Conservation (phyloP, 495 filamentous ascomycete species). For the Margaritispora aquatica region DNA sequence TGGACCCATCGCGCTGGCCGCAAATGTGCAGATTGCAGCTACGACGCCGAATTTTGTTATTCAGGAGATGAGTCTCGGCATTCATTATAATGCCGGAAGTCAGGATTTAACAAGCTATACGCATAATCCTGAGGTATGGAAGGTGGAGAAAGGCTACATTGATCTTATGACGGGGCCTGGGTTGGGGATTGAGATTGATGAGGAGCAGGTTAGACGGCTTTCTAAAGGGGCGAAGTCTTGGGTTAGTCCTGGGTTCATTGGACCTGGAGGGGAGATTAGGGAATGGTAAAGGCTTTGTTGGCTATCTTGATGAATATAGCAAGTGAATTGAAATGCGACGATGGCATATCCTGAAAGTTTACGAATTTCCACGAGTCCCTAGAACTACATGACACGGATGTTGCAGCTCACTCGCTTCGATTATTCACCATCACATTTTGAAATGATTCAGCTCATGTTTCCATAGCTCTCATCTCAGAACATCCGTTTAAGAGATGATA, state of each 20-base stretch:
- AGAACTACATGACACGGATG: no score
- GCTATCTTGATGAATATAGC: no score
- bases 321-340: no score
- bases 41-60: constrained; percentile 66
- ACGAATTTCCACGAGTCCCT: no score
- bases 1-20: constrained; percentile 69
- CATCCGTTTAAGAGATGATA: no score
- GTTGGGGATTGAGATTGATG: constrained; percentile 70
- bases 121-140: constrained; percentile 56
- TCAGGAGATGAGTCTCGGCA: constrained; percentile 75
- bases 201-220: constrained; percentile 48
- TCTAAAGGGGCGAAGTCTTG: constrained; percentile 27
- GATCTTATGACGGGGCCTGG: constrained; percentile 55
- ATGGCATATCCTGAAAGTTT: no score
- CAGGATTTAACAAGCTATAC: constrained; percentile 67
- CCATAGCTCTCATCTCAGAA: no score
- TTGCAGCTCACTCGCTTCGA: no score
- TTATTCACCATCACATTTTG: no score
- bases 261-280: constrained; percentile 62
- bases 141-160: constrained; percentile 61
- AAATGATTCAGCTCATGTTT: no score
- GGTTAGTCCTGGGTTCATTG: constrained; percentile 55
- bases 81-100: constrained; percentile 67
- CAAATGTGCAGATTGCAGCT: constrained; percentile 62
- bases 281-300: constrained; percentile 51